Conservation (phyloP, 768 basidiomycete species). For the Tremella fuciformis region DNA sequence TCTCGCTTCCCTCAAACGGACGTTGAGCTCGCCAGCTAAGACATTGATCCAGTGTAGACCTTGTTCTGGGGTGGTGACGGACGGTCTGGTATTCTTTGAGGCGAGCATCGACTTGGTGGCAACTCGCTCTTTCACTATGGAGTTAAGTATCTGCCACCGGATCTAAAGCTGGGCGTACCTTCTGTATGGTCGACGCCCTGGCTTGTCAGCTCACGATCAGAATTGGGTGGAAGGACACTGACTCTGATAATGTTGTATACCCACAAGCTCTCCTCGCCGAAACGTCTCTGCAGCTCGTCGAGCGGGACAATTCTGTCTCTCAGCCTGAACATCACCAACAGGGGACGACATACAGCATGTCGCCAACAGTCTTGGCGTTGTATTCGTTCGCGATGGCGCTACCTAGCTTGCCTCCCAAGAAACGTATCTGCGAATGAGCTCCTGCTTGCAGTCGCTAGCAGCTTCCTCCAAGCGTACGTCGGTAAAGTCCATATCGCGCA, state of each 20-base stretch:
- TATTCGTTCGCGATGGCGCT: constrained; percentile 80
- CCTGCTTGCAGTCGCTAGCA: background rate
- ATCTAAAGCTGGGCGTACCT: constrained; percentile 57
- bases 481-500: constrained; percentile 80
- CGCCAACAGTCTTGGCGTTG: constrained; percentile 82
- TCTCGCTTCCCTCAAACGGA: constrained; percentile 78
- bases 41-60: constrained; percentile 89
- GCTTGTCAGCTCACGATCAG: constrained; percentile 7
- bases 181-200: constrained; percentile 80
- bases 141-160: background rate
- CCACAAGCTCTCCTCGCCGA: constrained; percentile 65
- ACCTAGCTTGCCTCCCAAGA: constrained; percentile 92
- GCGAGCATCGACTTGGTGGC: constrained; percentile 24
- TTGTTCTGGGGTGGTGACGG: constrained; percentile 69
- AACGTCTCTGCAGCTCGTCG: constrained; percentile 53
- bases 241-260: constrained; percentile 85
- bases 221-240: constrained; percentile 25
- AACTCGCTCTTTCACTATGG: constrained; percentile 8
- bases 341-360: constrained; percentile 83
- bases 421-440: constrained; percentile 66
- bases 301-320: constrained; percentile 47
- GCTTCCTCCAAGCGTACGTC: constrained; percentile 58
- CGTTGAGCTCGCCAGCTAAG: constrained; percentile 81
- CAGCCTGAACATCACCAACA: too few relatives aligned
- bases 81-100: constrained; percentile 84